Percentiles rank a stretch among this genome's conserved stretches.
Conservation (phyloP, 2,329 filamentous ascomycete genomes). For the Zalaria obscura region DNA sequence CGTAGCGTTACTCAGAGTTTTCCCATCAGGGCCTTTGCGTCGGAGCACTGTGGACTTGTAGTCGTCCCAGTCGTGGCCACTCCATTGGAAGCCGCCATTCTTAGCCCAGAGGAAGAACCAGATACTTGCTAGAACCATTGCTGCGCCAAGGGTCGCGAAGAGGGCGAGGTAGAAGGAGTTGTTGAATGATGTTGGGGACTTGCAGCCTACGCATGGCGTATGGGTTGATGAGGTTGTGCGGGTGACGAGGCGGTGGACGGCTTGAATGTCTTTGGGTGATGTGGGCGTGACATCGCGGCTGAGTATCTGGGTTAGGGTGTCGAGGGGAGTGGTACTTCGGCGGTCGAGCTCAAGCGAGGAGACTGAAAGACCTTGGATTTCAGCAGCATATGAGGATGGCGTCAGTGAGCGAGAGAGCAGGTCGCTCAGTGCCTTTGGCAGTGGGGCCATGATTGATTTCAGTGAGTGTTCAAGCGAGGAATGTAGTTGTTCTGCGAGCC, state of each 20-base stretch:
- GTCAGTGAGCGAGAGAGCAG: neutral
- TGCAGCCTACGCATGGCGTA: constrained; percentile 6
- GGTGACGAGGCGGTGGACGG: neutral
- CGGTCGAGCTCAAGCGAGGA: neutral
- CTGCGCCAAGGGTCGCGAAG: constrained; percentile 70
- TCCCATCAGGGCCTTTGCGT: constrained; percentile 79
- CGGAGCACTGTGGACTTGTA: constrained; percentile 92
- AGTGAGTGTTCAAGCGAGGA: neutral
- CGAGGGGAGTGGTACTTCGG: neutral
- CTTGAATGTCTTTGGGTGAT: neutral
- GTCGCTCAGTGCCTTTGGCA: neutral
- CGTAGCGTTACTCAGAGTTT: constrained; percentile 69
- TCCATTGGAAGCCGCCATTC: constrained; percentile 86
- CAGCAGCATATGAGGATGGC: neutral
- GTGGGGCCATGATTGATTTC: neutral
- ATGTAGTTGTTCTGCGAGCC: neutral
- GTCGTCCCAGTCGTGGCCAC: constrained; percentile 84
- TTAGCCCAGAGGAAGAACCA: constrained; percentile 99
- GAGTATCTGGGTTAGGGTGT: constrained; percentile 7
- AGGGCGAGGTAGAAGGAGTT: constrained; percentile 60
- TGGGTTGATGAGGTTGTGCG: constrained; percentile 1
- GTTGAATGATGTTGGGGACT: constrained; percentile 24
- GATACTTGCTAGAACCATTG: constrained; percentile 59
- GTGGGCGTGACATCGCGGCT: neutral
- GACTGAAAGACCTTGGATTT: neutral